A percentile compares a stretch with the other conserved stretches of the same genome.
Conservation (phyloP, 176 grass and related monocot species). For the Avena insularis region DNA sequence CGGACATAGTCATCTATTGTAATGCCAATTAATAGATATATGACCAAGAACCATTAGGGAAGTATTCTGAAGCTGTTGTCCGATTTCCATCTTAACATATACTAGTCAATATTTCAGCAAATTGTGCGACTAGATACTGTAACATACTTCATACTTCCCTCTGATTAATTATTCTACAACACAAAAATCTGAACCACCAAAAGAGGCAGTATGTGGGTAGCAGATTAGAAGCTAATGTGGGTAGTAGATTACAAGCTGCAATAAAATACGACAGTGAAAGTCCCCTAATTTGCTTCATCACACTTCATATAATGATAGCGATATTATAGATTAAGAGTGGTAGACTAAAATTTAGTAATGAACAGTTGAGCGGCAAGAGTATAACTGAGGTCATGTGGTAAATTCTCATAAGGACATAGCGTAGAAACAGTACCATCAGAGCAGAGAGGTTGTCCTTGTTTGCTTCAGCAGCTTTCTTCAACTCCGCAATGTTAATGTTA, state of each 20-base stretch:
- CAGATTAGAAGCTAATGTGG: not conserved
- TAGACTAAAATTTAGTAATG: constrained; percentile 16
- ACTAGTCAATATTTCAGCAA: not conserved
- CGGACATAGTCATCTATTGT: not conserved
- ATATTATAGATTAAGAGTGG: constrained; percentile 18
- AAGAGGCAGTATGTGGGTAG: not conserved
- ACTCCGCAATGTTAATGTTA: constrained; percentile 97
- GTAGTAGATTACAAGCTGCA: constrained; percentile 18
- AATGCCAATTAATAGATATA: not conserved
- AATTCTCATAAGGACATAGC: constrained; percentile 18
- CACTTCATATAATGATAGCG: not conserved
- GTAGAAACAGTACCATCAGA: constrained; percentile 78
- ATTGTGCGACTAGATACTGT: not conserved
- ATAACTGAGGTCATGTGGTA: constrained; percentile 16
- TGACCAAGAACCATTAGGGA: not conserved
- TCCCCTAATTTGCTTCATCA: not conserved
- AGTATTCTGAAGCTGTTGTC: not conserved
- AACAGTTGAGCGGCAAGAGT: constrained; percentile 33
- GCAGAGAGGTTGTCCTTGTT: constrained; percentile 93
- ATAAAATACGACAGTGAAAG: not conserved
- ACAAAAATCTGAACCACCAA: not conserved
- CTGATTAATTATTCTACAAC: constrained; percentile 11
- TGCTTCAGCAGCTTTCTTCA: constrained; percentile 90
- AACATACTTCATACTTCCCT: constrained; percentile 18
- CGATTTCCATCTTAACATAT: not conserved